phyloP scores from a whole-genome alignment of 2,329 filamentous ascomycete species.

The Paraconiothyrium sp. region DNA sequence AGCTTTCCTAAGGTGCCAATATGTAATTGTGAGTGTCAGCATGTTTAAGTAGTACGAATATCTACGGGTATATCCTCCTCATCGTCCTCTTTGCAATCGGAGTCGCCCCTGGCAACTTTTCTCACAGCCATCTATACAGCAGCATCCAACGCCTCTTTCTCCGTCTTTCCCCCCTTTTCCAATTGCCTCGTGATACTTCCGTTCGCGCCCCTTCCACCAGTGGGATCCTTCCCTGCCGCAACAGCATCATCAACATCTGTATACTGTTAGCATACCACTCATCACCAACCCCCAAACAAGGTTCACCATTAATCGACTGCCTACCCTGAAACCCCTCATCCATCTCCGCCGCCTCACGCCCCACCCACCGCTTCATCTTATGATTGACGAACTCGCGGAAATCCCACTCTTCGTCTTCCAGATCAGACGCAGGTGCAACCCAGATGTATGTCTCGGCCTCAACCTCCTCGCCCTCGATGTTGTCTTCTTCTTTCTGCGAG shows the following conservation, averaged over 20 bases:
- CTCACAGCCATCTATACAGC: constrained; percentile 38
- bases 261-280: constrained; percentile 9
- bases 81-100: neutral
- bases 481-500: constrained; percentile 36
- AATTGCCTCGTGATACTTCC: constrained; percentile 53
- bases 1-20: too few relatives aligned
- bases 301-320: constrained; percentile 40
- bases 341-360: constrained; percentile 50
- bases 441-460: constrained; percentile 63
- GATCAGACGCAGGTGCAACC: constrained; percentile 50
- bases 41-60: neutral
- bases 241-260: constrained; percentile 58
- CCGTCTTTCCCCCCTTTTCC: constrained; percentile 26
- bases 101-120: neutral
- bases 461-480: constrained; percentile 50
- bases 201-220: constrained; percentile 55
- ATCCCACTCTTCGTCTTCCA: constrained; percentile 87
- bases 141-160: constrained; percentile 37
- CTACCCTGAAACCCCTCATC: constrained; percentile 58
- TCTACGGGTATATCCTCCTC: neutral
- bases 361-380: constrained; percentile 72
- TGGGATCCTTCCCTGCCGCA: constrained; percentile 51
- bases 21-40: neutral
- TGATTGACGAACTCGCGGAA: constrained; percentile 82
- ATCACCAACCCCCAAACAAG: constrained; percentile 6